Evolutionary conservation across 129 eudicot species (phyloP).

Genomic region (Solidago caesia): DNA sequence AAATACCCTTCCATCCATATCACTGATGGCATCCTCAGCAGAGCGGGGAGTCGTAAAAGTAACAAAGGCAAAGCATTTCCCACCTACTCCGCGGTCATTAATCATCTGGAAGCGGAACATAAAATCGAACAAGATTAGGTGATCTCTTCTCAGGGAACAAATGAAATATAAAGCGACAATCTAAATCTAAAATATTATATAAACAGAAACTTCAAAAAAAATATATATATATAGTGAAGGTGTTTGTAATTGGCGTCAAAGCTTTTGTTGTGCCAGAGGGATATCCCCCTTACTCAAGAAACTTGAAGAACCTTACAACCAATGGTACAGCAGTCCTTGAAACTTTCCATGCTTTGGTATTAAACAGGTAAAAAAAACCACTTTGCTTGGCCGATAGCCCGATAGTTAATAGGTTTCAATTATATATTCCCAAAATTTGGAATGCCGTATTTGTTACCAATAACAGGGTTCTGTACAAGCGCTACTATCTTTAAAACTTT

Average conservation of each 20-base stretch:
- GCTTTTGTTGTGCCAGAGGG: neutral
- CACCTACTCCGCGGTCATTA: conserved; percentile 72
- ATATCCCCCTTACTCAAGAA: too few relatives aligned
- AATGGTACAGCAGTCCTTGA: too few relatives aligned
- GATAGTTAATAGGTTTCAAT: too few relatives aligned
- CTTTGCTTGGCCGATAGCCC: too few relatives aligned
- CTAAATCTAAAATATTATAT: neutral
- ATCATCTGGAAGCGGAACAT: conserved; percentile 55
- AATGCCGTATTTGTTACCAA: too few relatives aligned
- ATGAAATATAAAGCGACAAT: neutral
- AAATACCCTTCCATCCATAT: conserved; percentile 86
- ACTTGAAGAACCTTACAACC: too few relatives aligned
- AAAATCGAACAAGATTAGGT: conserved; percentile 11
- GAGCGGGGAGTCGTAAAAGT: conserved; percentile 85
- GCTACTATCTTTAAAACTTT: too few relatives aligned
- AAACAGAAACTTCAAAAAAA: neutral
- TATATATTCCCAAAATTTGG: too few relatives aligned
- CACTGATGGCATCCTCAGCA: conserved; percentile 75
- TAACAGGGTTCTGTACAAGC: too few relatives aligned
- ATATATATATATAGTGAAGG: neutral
- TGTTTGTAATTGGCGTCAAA: neutral
- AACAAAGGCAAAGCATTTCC: conserved; percentile 81
- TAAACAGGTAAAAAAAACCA: too few relatives aligned
- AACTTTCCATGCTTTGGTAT: too few relatives aligned
- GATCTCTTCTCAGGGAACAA: conserved; percentile 4